phyloP scores from a whole-genome alignment of 2,329 filamentous ascomycete species.

The Chrysoporthe cubensis region DNA sequence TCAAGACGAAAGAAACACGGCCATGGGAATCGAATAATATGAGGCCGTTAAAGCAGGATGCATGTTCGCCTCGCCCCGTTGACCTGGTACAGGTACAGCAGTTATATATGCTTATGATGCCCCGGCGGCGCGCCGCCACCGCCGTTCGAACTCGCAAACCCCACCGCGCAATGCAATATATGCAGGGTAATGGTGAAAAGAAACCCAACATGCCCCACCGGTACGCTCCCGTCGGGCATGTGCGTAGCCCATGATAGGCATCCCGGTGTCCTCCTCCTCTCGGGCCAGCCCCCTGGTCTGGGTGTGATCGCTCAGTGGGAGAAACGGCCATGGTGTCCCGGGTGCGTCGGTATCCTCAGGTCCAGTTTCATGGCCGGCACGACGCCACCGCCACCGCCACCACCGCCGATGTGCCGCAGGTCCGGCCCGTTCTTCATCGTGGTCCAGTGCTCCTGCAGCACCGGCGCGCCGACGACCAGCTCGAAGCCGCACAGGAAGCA shows the following conservation, averaged over 20 bases:
- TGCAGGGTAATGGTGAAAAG: background rate
- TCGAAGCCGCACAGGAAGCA: slow-evolving; percentile 88
- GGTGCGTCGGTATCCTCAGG: slow-evolving; percentile 11
- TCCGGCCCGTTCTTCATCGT: slow-evolving; percentile 51
- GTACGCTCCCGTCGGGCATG: too few species aligned
- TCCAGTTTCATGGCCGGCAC: slow-evolving; percentile 2
- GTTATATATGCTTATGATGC: too few species aligned
- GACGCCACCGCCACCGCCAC: slow-evolving; percentile 8
- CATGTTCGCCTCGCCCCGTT: too few species aligned
- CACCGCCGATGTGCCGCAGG: slow-evolving; percentile 15
- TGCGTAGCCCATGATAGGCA: background rate
- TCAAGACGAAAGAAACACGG: too few species aligned
- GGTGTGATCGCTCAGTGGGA: slow-evolving; percentile 1
- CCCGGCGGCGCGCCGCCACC: too few species aligned
- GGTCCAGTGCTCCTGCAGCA: slow-evolving; percentile 68
- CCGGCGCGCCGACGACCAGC: slow-evolving; percentile 64
- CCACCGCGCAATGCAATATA: too few species aligned
- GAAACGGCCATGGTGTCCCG: slow-evolving; percentile 13
- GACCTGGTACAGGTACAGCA: too few species aligned
- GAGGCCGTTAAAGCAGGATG: too few species aligned
- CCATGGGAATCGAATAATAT: too few species aligned
- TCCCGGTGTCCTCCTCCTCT: background rate
- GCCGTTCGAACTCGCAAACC: too few species aligned
- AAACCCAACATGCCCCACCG: background rate
- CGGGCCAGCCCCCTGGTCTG: too few species aligned